Conservation (phyloP, 495 filamentous ascomycete species). For the Talaromyces ruber region DNA sequence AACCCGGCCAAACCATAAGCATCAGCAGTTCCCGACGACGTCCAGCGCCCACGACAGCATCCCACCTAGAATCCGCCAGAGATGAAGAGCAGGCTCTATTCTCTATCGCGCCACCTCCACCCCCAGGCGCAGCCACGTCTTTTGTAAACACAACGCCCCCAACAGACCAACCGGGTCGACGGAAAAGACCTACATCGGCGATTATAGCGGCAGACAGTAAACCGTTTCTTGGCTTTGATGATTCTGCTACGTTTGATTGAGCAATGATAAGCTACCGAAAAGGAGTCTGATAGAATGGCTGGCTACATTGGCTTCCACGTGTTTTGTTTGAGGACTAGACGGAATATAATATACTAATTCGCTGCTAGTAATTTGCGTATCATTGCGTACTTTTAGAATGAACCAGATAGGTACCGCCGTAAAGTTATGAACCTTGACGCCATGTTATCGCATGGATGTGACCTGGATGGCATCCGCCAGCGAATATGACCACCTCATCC, state of each 20-base stretch:
- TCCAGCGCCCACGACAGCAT: constrained; percentile 3
- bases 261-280: neutral
- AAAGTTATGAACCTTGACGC: neutral
- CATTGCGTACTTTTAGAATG: neutral
- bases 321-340: neutral
- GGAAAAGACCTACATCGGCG: constrained; percentile 4
- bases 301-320: neutral
- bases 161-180: neutral
- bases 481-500: neutral
- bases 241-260: constrained; percentile 5
- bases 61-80: constrained; percentile 6
- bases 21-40: constrained; percentile 52
- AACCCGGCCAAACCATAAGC: constrained; percentile 78
- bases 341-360: constrained; percentile 1
- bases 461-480: neutral
- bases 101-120: constrained; percentile 36
- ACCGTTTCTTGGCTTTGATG: constrained; percentile 2
- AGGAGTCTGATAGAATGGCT: neutral
- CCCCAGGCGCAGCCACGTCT: constrained; percentile 4
- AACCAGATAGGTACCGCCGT: no score
- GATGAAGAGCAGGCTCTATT: constrained; percentile 29
- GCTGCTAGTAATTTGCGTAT: neutral
- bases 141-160: neutral
- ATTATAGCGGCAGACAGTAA: constrained; percentile 4
- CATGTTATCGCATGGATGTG: neutral